A percentile compares a stretch with the other conserved stretches of the same genome.
Evolutionary conservation across 2,329 filamentous ascomycete species (phyloP).

Genomic region (Diaporthe capsici): DNA sequence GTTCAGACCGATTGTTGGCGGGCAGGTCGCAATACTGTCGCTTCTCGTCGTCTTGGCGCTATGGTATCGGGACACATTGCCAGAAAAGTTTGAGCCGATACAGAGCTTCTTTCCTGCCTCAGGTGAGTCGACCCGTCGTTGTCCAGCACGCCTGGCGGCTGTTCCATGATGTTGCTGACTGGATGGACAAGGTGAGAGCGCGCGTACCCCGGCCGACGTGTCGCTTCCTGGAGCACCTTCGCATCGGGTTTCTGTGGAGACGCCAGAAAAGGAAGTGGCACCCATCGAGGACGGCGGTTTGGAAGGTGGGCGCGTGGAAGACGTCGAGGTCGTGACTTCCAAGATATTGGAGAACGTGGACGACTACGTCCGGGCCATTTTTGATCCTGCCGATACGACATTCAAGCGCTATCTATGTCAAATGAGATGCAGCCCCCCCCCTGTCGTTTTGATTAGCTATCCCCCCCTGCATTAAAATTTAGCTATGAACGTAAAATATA

Average conservation of each 20-base stretch:
- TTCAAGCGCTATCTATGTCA: too few species aligned
- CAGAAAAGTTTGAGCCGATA: conserved; percentile 4
- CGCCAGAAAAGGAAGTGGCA: background rate
- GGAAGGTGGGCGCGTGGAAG: background rate
- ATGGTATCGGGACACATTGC: conserved; percentile 17
- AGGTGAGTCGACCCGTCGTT: conserved; percentile 3
- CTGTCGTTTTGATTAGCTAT: too few species aligned
- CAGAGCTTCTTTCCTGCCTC: conserved; percentile 6
- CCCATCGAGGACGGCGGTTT: background rate
- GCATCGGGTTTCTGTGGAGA: background rate
- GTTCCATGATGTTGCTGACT: background rate
- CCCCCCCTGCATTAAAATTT: too few species aligned
- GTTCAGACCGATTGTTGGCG: background rate
- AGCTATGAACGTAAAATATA: too few species aligned
- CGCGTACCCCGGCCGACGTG: background rate
- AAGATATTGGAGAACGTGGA: conserved; percentile 12
- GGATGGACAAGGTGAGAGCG: background rate
- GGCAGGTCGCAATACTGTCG: conserved; percentile 10
- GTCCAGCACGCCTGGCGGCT: background rate
- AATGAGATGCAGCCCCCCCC: too few species aligned
- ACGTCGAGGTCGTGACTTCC: background rate
- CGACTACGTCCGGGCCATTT: conserved; percentile 24
- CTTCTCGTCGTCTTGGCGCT: conserved; percentile 12
- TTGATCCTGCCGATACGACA: conserved; percentile 32
- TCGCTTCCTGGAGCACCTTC: background rate